Evolutionary conservation across 2,329 filamentous ascomycete species (phyloP).

Genomic region (Nigrospora osmanthi): DNA sequence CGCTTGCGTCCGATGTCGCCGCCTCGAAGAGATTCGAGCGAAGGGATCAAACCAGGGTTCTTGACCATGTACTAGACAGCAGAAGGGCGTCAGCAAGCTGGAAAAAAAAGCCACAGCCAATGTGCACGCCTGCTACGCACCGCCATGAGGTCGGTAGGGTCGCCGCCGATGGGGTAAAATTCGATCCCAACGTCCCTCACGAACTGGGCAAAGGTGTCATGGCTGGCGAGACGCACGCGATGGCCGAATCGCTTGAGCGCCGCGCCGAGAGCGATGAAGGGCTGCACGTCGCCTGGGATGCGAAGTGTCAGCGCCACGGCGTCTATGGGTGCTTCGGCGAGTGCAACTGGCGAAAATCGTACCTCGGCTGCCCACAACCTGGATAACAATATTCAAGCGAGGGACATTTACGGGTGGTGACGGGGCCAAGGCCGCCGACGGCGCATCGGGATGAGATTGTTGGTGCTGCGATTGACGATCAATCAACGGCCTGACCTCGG

Average conservation of each 20-base stretch:
- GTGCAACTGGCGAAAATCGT: no score
- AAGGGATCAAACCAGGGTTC: conserved; percentile 30
- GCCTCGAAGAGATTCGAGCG: conserved; percentile 22
- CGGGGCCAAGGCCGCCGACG: no score
- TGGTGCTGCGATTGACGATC: no score
- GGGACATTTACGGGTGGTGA: no score
- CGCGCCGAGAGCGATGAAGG: conserved; percentile 63
- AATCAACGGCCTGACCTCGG: no score
- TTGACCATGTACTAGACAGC: conserved; percentile 25
- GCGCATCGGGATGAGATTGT: no score
- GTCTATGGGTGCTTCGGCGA: no score
- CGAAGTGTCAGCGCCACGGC: no score
- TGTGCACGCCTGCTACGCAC: no score
- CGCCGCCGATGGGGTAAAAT: conserved; percentile 70
- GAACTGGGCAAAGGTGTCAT: conserved; percentile 59
- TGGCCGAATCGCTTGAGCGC: conserved; percentile 60
- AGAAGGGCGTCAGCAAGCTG: no score
- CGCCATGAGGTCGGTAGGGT: conserved; percentile 70
- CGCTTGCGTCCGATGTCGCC: conserved; percentile 27
- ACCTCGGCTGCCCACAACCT: conserved; percentile 67
- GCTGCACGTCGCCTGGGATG: conserved; percentile 52
- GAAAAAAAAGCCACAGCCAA: no score
- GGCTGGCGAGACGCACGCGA: conserved; percentile 66
- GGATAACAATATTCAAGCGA: conserved; percentile 62
- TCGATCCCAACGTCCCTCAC: conserved; percentile 65